phyloP scores from a whole-genome alignment of 169 alveolate genomes.

The Neospora caninum region DNA sequence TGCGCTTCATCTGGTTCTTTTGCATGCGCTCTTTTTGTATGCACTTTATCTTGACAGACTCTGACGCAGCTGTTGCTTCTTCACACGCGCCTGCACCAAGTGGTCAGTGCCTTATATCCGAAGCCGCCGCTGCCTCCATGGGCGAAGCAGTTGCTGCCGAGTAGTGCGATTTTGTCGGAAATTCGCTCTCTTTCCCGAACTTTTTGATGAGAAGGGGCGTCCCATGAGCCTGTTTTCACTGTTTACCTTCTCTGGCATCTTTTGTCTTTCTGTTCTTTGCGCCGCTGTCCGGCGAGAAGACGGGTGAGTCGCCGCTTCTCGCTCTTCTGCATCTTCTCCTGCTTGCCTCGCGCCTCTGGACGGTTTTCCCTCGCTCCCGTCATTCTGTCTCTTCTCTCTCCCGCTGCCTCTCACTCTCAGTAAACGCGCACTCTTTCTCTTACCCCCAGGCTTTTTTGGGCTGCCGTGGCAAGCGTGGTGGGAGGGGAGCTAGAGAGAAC shows the following conservation, averaged over 20 bases:
- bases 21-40: background rate
- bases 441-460: background rate
- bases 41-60: background rate
- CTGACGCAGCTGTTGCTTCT: constrained; percentile 53
- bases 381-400: too few relatives aligned
- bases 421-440: background rate
- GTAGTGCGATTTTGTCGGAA: constrained; percentile 40
- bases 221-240: background rate
- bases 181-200: background rate
- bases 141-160: constrained; percentile 44
- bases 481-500: background rate
- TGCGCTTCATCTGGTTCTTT: background rate
- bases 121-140: constrained; percentile 49
- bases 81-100: constrained; percentile 48
- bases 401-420: background rate
- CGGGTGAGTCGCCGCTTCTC: too few relatives aligned
- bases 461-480: background rate
- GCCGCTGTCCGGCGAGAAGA: background rate
- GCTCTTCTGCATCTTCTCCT: too few relatives aligned
- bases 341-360: too few relatives aligned
- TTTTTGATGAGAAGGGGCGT: background rate
- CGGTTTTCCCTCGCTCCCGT: too few relatives aligned
- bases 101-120: constrained; percentile 28
- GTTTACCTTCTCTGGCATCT: background rate
- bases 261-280: background rate